A percentile compares a stretch with the other conserved stretches of the same genome.
Evolutionary conservation across 1,284 basidiomycete species (phyloP).

Genomic region (Amylostereum chailletii): DNA sequence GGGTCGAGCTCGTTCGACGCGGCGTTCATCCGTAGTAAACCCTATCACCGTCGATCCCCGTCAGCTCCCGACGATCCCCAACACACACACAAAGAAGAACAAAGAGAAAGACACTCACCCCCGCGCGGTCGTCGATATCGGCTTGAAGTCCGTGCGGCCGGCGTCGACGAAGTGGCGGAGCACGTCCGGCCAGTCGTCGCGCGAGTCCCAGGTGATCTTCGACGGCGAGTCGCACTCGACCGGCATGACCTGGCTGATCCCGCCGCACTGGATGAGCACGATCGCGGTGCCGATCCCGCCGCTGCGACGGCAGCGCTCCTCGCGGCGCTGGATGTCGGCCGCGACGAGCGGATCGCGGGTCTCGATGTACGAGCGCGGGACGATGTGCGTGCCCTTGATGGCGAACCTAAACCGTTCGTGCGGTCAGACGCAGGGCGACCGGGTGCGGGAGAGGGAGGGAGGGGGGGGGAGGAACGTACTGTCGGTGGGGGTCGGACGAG

Average conservation of each 20-base stretch:
- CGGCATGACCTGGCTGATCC: constrained; percentile 71
- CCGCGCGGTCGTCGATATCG: constrained; percentile 62
- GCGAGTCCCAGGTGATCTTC: constrained; percentile 63
- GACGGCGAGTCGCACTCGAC: constrained; percentile 71
- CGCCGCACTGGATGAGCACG: constrained; percentile 65
- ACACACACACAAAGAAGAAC: background rate
- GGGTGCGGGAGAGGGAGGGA: constrained; percentile 6
- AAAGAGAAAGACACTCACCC: constrained; percentile 41
- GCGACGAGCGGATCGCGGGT: constrained; percentile 61
- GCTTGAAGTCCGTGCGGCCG: constrained; percentile 70
- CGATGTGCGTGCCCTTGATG: constrained; percentile 55
- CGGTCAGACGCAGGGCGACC: constrained; percentile 8
- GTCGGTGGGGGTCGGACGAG: constrained; percentile 48
- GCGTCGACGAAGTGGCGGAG: constrained; percentile 60
- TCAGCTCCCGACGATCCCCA: constrained; percentile 6
- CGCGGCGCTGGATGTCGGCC: constrained; percentile 64
- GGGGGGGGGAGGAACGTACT: constrained; percentile 34
- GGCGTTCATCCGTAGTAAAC: constrained; percentile 27
- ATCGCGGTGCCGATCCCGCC: constrained; percentile 69
- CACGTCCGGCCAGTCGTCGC: constrained; percentile 63
- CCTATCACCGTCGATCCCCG: constrained; percentile 14
- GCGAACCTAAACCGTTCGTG: constrained; percentile 42
- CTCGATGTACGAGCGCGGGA: constrained; percentile 57
- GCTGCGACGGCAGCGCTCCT: constrained; percentile 60
- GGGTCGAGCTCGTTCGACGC: no score